These are phyloP conservation scores for Mycena floridula DNA, from an alignment of 768 basidiomycete species.

Conservation along the genomic window DNA sequence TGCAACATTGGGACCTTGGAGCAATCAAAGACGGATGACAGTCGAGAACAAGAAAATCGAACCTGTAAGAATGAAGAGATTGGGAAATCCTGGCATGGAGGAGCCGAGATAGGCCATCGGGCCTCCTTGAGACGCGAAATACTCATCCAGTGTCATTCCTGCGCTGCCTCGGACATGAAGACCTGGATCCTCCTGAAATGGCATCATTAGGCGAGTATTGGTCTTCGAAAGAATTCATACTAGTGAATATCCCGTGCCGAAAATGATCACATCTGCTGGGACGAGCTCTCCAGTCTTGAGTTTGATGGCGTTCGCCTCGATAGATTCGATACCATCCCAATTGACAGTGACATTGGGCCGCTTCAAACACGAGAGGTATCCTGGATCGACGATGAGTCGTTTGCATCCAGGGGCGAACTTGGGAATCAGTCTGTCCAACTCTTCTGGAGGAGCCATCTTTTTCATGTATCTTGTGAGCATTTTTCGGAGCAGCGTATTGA, in stretches of 20 bases:
- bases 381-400: slow-evolving; percentile 55
- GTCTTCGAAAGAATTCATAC: slow-evolving; percentile 24
- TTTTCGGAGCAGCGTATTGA: slow-evolving; percentile 22
- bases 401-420: slow-evolving; percentile 52
- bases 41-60: background rate
- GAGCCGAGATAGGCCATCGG: slow-evolving; percentile 48
- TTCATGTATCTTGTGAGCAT: slow-evolving; percentile 20
- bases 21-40: background rate
- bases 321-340: slow-evolving; percentile 41
- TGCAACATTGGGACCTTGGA: slow-evolving; percentile 47
- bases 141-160: slow-evolving; percentile 35
- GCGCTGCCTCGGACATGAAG: slow-evolving; percentile 35
- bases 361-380: slow-evolving; percentile 47
- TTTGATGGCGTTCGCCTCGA: slow-evolving; percentile 45
- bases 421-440: no score
- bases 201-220: background rate
- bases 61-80: slow-evolving; percentile 45
- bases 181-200: slow-evolving; percentile 28
- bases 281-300: slow-evolving; percentile 43
- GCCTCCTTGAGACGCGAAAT: slow-evolving; percentile 42
- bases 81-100: slow-evolving; percentile 51
- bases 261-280: slow-evolving; percentile 51
- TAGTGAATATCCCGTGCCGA: slow-evolving; percentile 47
- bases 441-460: no score
- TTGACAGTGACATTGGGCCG: slow-evolving; percentile 45